Evolutionary conservation across 768 basidiomycete genomes (phyloP).

Genomic region (Boletus subparvulus): DNA sequence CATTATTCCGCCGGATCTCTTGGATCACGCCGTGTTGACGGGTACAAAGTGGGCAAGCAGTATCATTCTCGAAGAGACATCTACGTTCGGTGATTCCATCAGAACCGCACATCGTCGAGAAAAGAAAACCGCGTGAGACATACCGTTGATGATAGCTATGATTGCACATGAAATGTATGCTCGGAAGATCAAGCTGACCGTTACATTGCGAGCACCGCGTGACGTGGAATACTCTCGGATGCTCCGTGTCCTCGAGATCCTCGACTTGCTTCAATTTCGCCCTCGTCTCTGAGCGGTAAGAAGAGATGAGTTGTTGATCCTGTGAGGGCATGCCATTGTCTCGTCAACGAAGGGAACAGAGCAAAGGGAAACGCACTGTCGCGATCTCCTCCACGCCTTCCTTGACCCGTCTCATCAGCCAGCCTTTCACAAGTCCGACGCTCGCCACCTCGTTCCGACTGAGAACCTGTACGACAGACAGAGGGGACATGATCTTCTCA

Average conservation of each 20-base stretch:
- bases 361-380: slow-evolving; percentile 52
- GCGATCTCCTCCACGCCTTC: slow-evolving; percentile 75
- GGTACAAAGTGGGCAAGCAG: slow-evolving; percentile 87
- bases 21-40: slow-evolving; percentile 85
- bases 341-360: not conserved
- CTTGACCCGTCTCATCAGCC: slow-evolving; percentile 79
- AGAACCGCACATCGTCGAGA: not conserved
- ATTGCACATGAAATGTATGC: slow-evolving; percentile 96
- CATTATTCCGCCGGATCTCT: slow-evolving; percentile 87
- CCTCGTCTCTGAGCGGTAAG: slow-evolving; percentile 83
- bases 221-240: slow-evolving; percentile 90
- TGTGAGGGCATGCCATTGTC: slow-evolving; percentile 29
- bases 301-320: slow-evolving; percentile 86
- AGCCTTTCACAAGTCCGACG: slow-evolving; percentile 88
- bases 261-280: slow-evolving; percentile 78
- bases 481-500: slow-evolving; percentile 79
- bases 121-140: not conserved
- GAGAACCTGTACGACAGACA: slow-evolving; percentile 87
- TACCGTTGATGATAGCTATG: slow-evolving; percentile 94
- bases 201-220: slow-evolving; percentile 89
- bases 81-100: slow-evolving; percentile 38
- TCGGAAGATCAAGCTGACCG: slow-evolving; percentile 88
- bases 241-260: slow-evolving; percentile 73
- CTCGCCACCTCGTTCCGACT: slow-evolving; percentile 88
- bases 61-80: slow-evolving; percentile 85